Evolutionary conservation across 306 rosid genomes (phyloP), one percentile per base, ranked within the genome.

Genomic region (Fragaria ananassa): DNA sequence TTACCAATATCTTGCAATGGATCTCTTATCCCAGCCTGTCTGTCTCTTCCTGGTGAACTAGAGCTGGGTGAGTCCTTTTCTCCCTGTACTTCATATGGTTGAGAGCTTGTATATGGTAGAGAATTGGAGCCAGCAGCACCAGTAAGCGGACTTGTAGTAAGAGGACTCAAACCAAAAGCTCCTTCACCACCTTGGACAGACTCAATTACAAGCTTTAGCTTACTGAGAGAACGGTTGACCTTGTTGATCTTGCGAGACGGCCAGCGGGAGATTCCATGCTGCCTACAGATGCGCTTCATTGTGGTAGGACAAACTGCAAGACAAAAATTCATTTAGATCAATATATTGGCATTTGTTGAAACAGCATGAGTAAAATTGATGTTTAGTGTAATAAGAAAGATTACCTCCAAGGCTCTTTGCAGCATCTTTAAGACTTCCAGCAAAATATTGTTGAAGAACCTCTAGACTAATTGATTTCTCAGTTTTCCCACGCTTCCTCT

Each of bases 331-430:
- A n/a, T 19, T 46, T n/a, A 79, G 65, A 80, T 81, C 15, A 68
- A 76, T 65, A 60, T 45, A 72, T 60, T 58, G 5, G 44, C 74
- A 45, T 50, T 75, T 23, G 23, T 63, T 61, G 65, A 34, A 72
- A 78, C 57, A 60, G 41, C 39, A 47, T 9, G 44, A 72, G 67
- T 46, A 70, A 35, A 60, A 76, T 70, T 71, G 31, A 72, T 50
- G 25, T 29, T 49, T 41, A 70, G 69, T 10, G 68, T 29, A n/a
- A 67, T 29, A 63, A 66, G 78, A 75, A 51, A 39, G 9, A 87
- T 51, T 88, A 93, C 98, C 98, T 21, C 96, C 93, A 68, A 96
- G 96, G 88, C 93, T 91, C 89, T 90, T 93, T 41, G 97, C 98
- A 78, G 98, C 96, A 83, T 93, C 97, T 81, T 93, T 93, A 64